A percentile compares a stretch with the other conserved stretches of the same genome.
Conservation (phyloP, 2,329 filamentous ascomycete genomes). For the Xylaria polymorpha region DNA sequence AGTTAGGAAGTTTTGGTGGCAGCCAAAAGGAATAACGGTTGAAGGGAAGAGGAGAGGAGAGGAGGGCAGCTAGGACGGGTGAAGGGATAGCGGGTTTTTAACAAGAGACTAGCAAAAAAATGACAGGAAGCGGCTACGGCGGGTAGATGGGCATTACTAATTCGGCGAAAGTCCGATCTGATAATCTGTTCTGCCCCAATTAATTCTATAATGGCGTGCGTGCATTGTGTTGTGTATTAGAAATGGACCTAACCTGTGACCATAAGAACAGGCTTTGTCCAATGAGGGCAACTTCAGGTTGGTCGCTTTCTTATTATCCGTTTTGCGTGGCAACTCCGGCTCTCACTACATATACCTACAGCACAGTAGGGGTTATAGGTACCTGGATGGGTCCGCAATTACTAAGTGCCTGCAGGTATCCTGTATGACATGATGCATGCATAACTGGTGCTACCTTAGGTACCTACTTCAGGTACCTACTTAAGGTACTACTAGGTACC, state of each 20-base stretch:
- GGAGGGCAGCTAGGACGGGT: not conserved
- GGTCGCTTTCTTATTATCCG: not conserved
- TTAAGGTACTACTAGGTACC: too few species aligned
- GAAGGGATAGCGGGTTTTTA: conserved; percentile 34
- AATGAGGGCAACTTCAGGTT: not conserved
- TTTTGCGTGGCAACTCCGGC: conserved; percentile 16
- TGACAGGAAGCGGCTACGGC: conserved; percentile 26
- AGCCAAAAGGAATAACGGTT: not conserved
- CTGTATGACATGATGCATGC: conserved; percentile 14
- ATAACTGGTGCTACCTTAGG: conserved; percentile 6
- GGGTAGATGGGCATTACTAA: conserved; percentile 11
- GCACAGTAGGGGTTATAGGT: too few species aligned
- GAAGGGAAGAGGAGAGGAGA: conserved; percentile 4
- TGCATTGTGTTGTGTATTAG: conserved; percentile 9
- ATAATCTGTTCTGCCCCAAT: conserved; percentile 3
- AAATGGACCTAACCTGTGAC: conserved; percentile 4
- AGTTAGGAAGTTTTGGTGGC: conserved; percentile 13
- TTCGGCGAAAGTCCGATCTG: not conserved
- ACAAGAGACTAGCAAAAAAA: not conserved
- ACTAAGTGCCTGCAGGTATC: not conserved
- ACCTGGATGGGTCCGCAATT: conserved; percentile 6
- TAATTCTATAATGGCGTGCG: conserved; percentile 11
- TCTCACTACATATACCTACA: not conserved
- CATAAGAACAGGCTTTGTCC: not conserved
- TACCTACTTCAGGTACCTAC: too few species aligned